Evolutionary conservation across 164 flowering plant genomes (phyloP), one percentile per base, ranked within the genome.

Genomic region (Magnolia sinica): DNA sequence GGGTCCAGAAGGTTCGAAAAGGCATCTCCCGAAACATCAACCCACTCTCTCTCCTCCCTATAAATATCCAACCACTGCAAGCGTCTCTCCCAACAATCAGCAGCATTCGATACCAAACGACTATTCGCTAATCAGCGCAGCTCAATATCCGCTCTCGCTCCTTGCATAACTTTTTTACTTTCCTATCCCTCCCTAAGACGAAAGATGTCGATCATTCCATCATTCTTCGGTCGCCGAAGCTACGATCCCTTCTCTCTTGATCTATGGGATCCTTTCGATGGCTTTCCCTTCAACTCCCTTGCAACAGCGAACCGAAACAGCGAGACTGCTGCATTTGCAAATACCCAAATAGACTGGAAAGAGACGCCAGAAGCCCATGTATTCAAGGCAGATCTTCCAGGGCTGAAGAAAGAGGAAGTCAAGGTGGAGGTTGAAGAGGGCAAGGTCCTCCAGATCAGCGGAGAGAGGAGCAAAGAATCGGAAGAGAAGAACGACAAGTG

Each of bases 401-500:
- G 86, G 8, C 31, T 84, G 14, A 84, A 71, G 55, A 84, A 82
- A 74, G 86, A 82, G 13, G 82, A 82, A 64, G 83, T 82, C 73
- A 80, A 80, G 76, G 87, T 84, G 58, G 82, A 84, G 58, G 78
- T 84, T 1, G 87, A 84, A 24, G 85, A 82, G 16, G 87, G 80
- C 7, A 74, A 64, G 11, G 83, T 84, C 14, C 76, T 84, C 10
- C 76, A 84, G 81, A 84, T 84, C 0, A 77, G 83, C 50, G 86
- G 84, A 27, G 81, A 82, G 80, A 76, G 84, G 75, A 76, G 50
- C 27, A 49, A 50, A 13, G 85, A 84, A 72, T 59, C 64, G 63
- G 85, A 82, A 23, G 85, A 84, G 73, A 84, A 82, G 76, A 81
- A 70, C 2, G 81, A 83, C 71, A 68, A 66, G 65, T 77, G 84